These are phyloP conservation scores for Tetrastigma voinierianum DNA, from an alignment of 164 flowering plant species.

Conservation along the genomic window DNA sequence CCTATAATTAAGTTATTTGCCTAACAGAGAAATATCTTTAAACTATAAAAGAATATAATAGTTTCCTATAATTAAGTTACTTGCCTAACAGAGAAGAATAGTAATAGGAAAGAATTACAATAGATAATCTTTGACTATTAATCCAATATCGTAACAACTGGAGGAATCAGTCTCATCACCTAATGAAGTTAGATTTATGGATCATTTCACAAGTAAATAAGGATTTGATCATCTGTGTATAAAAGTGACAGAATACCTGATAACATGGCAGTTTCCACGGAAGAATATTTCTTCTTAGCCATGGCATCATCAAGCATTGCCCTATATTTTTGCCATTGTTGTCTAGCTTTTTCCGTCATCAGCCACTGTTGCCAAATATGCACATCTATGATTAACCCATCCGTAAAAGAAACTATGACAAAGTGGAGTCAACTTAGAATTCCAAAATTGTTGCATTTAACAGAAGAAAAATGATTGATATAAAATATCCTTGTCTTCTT, in stretches of 20 bases:
- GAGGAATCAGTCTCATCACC: neutral
- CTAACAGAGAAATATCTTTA: too few relatives aligned
- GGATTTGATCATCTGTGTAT: neutral
- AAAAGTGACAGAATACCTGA: conserved; percentile 27
- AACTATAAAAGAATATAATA: too few relatives aligned
- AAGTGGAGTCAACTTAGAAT: neutral
- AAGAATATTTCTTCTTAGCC: conserved; percentile 24
- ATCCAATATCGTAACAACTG: too few relatives aligned
- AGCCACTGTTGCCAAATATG: conserved; percentile 61
- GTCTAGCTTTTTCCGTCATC: conserved; percentile 74
- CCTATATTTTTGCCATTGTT: conserved; percentile 69
- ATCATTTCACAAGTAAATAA: too few relatives aligned
- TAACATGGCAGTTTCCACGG: conserved; percentile 11
- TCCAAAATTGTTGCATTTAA: neutral
- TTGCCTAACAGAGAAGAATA: too few relatives aligned
- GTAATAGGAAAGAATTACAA: too few relatives aligned
- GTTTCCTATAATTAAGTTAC: too few relatives aligned
- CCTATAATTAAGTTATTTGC: too few relatives aligned
- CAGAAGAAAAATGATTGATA: conserved; percentile 1
- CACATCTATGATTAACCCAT: conserved; percentile 7
- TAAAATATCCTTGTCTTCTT: neutral
- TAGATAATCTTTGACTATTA: too few relatives aligned
- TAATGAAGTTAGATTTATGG: neutral
- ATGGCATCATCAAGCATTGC: conserved; percentile 61
- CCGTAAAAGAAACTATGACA: neutral